phyloP scores from a whole-genome alignment of 345 rosid genomes.

The Salix arbutifolia region DNA sequence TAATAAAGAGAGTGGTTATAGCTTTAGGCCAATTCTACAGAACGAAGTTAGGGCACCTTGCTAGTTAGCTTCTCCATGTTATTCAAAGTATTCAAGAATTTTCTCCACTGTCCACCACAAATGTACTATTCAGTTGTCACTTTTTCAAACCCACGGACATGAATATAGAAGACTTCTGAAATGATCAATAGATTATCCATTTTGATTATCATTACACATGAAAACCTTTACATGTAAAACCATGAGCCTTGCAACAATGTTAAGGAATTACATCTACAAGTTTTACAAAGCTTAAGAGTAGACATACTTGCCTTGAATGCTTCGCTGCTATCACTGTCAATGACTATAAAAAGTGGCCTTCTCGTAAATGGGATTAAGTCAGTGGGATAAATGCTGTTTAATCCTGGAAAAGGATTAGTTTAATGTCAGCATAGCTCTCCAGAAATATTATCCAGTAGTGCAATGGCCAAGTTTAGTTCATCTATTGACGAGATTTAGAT shows the following conservation, averaged over 20 bases:
- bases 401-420: slow-evolving; percentile 45
- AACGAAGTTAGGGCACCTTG: too few relatives aligned
- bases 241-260: slow-evolving; percentile 9
- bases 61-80: background rate
- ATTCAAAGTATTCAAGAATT: slow-evolving; percentile 1
- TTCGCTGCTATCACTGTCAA: slow-evolving; percentile 74
- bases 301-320: slow-evolving; percentile 56
- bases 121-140: background rate
- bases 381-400: slow-evolving; percentile 71
- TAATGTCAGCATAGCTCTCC: slow-evolving; percentile 9
- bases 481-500: background rate
- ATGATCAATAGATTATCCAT: background rate
- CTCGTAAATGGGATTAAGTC: slow-evolving; percentile 92
- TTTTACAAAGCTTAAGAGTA: background rate
- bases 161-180: background rate
- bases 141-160: background rate
- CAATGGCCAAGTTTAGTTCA: background rate
- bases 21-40: background rate
- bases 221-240: background rate
- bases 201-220: background rate
- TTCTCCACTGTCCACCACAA: background rate
- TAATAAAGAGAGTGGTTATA: background rate
- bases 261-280: background rate
- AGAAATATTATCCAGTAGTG: background rate
- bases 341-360: slow-evolving; percentile 69